These are phyloP conservation scores for Rugosomyces carneus DNA, from an alignment of 1,284 basidiomycete species.

Conservation along the genomic window DNA sequence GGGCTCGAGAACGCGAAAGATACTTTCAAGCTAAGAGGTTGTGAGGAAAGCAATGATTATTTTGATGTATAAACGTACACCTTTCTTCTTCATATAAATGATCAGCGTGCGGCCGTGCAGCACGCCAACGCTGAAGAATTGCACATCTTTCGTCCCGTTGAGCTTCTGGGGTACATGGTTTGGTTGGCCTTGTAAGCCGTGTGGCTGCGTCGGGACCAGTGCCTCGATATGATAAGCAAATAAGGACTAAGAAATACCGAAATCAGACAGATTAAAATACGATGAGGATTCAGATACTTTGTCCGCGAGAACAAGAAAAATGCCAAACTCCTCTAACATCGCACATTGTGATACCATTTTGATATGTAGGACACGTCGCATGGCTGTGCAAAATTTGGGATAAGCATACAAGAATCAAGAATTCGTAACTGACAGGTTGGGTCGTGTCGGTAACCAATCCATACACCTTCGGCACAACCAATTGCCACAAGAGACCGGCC, in stretches of 20 bases:
- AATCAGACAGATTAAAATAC: constrained; percentile 53
- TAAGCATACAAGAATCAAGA: constrained; percentile 23
- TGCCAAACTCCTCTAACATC: constrained; percentile 91
- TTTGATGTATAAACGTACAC: constrained; percentile 43
- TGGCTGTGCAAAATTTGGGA: constrained; percentile 47
- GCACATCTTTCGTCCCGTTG: constrained; percentile 84
- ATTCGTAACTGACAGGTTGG: constrained; percentile 56
- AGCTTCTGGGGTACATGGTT: constrained; percentile 73
- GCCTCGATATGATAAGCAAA: constrained; percentile 95
- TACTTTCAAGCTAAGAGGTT: constrained; percentile 57
- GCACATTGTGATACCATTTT: constrained; percentile 92
- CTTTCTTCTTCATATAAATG: constrained; percentile 95
- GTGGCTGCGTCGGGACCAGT: constrained; percentile 79
- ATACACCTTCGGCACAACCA: constrained; percentile 93
- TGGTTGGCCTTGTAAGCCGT: constrained; percentile 54
- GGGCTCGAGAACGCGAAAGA: constrained; percentile 93
- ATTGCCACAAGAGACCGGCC: constrained; percentile 83
- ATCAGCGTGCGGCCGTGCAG: constrained; percentile 82
- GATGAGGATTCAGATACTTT: constrained; percentile 54
- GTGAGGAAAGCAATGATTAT: constrained; percentile 1
- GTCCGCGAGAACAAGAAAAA: constrained; percentile 93
- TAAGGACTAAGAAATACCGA: constrained; percentile 42
- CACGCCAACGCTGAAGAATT: constrained; percentile 91
- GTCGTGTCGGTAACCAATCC: constrained; percentile 91
- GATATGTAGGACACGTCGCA: constrained; percentile 88